These are phyloP conservation scores for Nakaseomyces bracarensis DNA, from an alignment of 1,139 yeast species.

Conservation along the genomic window DNA sequence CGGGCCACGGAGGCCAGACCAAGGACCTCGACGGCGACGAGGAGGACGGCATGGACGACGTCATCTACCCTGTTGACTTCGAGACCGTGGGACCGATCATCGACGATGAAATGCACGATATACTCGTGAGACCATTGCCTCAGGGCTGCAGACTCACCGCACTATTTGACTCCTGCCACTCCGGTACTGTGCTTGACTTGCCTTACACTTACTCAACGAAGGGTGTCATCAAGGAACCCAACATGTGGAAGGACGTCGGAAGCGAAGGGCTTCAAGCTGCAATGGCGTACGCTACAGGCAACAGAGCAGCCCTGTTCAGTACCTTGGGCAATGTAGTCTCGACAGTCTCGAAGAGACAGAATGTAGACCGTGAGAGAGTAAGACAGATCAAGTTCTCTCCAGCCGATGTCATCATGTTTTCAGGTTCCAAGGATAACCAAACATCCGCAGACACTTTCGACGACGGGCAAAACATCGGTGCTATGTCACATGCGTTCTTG, in stretches of 20 bases:
- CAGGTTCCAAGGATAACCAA: conserved; percentile 88
- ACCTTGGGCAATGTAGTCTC: conserved; percentile 46
- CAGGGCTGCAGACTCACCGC: conserved; percentile 85
- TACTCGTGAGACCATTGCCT: conserved; percentile 68
- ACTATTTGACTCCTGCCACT: conserved; percentile 85
- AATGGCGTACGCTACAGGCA: conserved; percentile 64
- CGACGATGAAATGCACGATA: conserved; percentile 79
- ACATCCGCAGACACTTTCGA: conserved; percentile 72
- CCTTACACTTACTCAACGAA: conserved; percentile 87
- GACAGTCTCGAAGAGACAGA: conserved; percentile 33
- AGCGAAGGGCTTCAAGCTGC: conserved; percentile 65
- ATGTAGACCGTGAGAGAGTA: conserved; percentile 38
- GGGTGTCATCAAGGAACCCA: conserved; percentile 86
- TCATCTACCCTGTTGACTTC: conserved; percentile 85
- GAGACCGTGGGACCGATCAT: conserved; percentile 62
- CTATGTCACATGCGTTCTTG: conserved; percentile 88
- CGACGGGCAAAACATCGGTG: conserved; percentile 78
- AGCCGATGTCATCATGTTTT: conserved; percentile 78
- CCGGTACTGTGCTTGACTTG: conserved; percentile 83
- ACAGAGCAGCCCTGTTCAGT: conserved; percentile 47
- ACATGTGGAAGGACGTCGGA: conserved; percentile 78
- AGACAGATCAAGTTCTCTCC: conserved; percentile 64
- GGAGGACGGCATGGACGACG: conserved; percentile 82
- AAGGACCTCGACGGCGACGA: conserved; percentile 82
- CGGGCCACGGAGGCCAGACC: conserved; percentile 91